Percentiles rank a stretch among this genome's conserved stretches.
These are phyloP conservation scores for Solanum clarkiae DNA, from an alignment of 257 asterid species.

Conservation along the genomic window DNA sequence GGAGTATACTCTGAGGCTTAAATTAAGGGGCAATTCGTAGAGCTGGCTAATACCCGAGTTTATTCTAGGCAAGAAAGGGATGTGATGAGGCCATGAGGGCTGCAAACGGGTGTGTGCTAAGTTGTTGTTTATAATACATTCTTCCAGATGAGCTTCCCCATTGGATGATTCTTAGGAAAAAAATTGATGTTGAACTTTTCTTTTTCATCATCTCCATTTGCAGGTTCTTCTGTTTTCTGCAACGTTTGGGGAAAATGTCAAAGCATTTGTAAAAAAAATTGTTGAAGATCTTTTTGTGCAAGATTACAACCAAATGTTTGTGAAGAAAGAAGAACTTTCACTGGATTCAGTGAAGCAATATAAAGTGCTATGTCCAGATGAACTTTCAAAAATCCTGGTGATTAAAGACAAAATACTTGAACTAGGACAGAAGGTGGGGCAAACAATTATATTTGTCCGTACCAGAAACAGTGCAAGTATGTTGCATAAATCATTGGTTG, in stretches of 20 bases:
- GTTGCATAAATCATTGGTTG: conserved; percentile 48
- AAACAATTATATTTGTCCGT: conserved; percentile 68
- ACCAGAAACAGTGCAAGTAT: conserved; percentile 35
- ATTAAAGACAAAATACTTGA: conserved; percentile 81
- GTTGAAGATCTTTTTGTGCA: conserved; percentile 27
- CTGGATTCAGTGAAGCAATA: conserved; percentile 41
- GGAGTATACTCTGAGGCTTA: neutral
- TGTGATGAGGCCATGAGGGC: neutral
- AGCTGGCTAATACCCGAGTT: neutral
- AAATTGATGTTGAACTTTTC: neutral
- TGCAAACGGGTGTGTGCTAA: neutral
- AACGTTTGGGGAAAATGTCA: conserved; percentile 71
- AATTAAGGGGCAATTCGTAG: neutral
- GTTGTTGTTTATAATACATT: neutral
- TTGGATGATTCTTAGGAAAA: neutral
- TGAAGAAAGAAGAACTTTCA: conserved; percentile 39
- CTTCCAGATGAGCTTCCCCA: neutral
- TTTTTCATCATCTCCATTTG: neutral
- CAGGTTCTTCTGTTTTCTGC: conserved; percentile 50
- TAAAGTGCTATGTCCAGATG: conserved; percentile 86
- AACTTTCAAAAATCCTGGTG: conserved; percentile 62
- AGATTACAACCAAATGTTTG: conserved; percentile 73
- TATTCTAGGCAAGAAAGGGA: neutral
- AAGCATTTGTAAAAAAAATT: conserved; percentile 41
- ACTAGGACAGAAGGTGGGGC: conserved; percentile 79